Percentiles rank a stretch among this genome's conserved stretches.
Evolutionary conservation across 352 stramenopile genomes (phyloP).

Genomic region (Pythium volutum): DNA sequence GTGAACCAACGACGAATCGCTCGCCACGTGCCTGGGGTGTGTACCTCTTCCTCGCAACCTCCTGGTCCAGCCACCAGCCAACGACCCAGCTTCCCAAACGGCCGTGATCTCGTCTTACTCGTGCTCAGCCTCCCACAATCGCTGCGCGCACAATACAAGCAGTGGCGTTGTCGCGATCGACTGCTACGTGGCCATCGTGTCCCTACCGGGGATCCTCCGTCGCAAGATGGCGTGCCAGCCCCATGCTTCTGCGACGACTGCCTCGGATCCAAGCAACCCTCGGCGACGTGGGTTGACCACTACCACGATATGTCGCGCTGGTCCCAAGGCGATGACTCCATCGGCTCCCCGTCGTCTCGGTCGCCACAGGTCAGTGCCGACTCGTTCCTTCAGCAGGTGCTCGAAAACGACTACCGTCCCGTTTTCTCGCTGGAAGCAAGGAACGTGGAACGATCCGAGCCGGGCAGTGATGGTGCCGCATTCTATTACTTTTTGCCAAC

Average conservation of each 20-base stretch:
- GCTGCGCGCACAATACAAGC: constrained; percentile 27
- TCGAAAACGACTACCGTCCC: background rate
- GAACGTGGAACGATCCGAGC: background rate
- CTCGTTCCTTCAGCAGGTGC: constrained; percentile 11
- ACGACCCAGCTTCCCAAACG: background rate
- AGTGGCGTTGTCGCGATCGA: constrained; percentile 40
- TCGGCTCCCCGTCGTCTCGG: background rate
- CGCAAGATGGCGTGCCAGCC: constrained; percentile 35
- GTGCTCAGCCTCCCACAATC: constrained; percentile 15
- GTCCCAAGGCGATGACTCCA: background rate
- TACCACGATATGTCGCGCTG: constrained; percentile 50
- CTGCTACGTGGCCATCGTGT: constrained; percentile 32
- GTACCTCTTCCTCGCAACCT: background rate
- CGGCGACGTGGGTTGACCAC: constrained; percentile 53
- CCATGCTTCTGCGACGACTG: constrained; percentile 56
- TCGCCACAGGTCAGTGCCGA: background rate
- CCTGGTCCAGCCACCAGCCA: background rate
- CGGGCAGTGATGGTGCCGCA: background rate
- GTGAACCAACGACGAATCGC: constrained; percentile 46
- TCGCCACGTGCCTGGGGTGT: constrained; percentile 24
- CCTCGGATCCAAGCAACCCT: constrained; percentile 40
- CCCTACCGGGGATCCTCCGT: constrained; percentile 36
- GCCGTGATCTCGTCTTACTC: background rate
- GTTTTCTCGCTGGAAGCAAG: background rate
- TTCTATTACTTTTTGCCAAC: background rate